Base-by-base conservation (phyloP, 345 rosid species). In the Luvunga scandens region DNA sequence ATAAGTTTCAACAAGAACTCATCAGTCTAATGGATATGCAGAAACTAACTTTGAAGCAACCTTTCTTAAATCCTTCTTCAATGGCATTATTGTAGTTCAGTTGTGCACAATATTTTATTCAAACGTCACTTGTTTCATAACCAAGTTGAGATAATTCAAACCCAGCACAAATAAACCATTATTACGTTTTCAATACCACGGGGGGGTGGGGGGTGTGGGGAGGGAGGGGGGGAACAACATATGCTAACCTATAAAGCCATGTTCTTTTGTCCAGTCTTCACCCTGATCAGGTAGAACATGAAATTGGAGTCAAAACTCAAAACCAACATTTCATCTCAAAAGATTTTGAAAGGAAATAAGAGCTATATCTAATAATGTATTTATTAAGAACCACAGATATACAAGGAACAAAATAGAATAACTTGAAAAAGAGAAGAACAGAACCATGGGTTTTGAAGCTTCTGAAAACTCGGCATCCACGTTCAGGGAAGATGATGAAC, bases 401-500 rank as follows among this genome's bases (percentile, higher is more conserved):
- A 80, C 45, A 72, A 21, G 53, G 33, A 34, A 62, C 45, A 48
- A n/a, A 66, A 63, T 7, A 71, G 25, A 42, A 28, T 5, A 80
- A 69, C 24, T 9, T 31, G 38, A 36, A 36, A 0, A 14, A 30
- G 30, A 33, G 33, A 72, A 7, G 36, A 3, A 28, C 21, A 42
- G 53, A 80, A 66, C 77, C 72, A 81, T 64, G 69, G 75, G 66
- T 71, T 65, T 61, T 59, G 82, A 73, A 38, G 79, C 76, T 25
- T 69, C 81, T 5, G 75, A 63, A 71, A 75, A 79, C 69, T 79
- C 27, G 71, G 83, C 80, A 77, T 71, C 68, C 22, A 48, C 73
- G 75, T 39, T 77, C 53, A 61, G 77, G 70, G 60, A 69, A 76
- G 85, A 80, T 3, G 89, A 83, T 10, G 87, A 84, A 76, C 76